Base-by-base conservation (phyloP, 2,329 filamentous ascomycete species). In the Ilyonectria mors-panacis region DNA sequence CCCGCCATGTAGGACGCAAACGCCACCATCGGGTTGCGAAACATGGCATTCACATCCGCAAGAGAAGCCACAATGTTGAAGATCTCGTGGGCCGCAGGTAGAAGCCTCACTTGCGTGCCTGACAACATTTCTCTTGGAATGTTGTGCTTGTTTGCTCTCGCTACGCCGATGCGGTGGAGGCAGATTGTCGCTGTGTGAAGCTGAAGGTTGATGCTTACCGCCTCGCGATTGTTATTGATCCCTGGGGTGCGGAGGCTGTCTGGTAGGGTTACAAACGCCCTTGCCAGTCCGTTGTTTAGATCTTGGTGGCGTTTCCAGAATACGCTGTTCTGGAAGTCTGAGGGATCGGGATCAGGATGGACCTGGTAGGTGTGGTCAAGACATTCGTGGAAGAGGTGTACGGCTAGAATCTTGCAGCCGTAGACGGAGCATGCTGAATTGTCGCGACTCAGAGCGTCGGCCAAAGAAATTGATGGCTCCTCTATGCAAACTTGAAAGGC, bases 101-200 rank as follows among this genome's bases (percentile, higher is more conserved):
- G 86, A 67, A 93, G 91, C 60, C 94, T 86, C 23, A 89, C 86
- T 85, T 70, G 95, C 80, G 30, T 88, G 84, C 76, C 93, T 0
- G 58, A 28, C 0, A 75, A 12, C 0, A 75, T 17, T 0, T 67
- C 60, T 0, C 23, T 15, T 0, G 66, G 47, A 9, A 69, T 63
- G 23, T 53, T 55, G 35, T 72, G 56, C 21, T 71, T 69, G 85
- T 76, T 90, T 89, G 70, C 94, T 89, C 10, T 92, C 89, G 77
- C 93, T 8, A 94, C 91, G 1, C 94, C 94, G 2, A 92, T 92
- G 78, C 95, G 93, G 74, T 97, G 94, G 7, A 97, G 85, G 78
- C 93, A 96, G 60, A 97, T 97, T 4, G 91, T 89, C 2, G 93
- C 92, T 0, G 93, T 93, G 76, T 97, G 94, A 1, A 97, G 88